Conservation (phyloP, 345 rosid genomes). For the Citrus unshiu region DNA sequence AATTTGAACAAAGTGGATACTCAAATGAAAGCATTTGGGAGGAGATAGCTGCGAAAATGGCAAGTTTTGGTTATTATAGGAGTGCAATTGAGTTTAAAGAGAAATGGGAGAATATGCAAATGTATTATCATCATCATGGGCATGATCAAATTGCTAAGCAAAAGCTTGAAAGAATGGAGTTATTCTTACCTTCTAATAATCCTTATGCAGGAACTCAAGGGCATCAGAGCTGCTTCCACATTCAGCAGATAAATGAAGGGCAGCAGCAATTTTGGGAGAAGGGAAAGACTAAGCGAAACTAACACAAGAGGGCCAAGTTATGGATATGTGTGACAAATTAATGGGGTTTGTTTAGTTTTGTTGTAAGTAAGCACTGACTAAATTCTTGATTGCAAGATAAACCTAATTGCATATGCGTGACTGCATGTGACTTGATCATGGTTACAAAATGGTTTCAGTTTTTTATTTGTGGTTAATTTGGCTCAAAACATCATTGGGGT, state of each 20-base stretch:
- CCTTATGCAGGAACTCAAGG: slow-evolving; percentile 15
- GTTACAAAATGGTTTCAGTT: background rate
- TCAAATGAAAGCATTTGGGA: slow-evolving; percentile 36
- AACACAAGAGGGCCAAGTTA: background rate
- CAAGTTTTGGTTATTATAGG: slow-evolving; percentile 32
- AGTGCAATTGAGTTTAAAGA: slow-evolving; percentile 32
- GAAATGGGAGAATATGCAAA: slow-evolving; percentile 44
- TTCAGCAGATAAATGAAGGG: slow-evolving; percentile 22
- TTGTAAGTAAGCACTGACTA: background rate
- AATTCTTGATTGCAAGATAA: slow-evolving; percentile 9
- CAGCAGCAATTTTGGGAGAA: slow-evolving; percentile 23
- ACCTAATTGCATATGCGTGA: slow-evolving; percentile 1
- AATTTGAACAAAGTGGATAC: slow-evolving; percentile 29
- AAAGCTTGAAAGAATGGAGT: slow-evolving; percentile 13
- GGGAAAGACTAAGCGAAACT: slow-evolving; percentile 13
- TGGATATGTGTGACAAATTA: background rate
- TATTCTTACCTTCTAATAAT: slow-evolving; percentile 7
- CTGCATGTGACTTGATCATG: background rate
- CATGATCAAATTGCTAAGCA: slow-evolving; percentile 6
- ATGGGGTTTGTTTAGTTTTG: slow-evolving; percentile 1
- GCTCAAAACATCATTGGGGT: background rate
- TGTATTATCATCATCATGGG: slow-evolving; percentile 19
- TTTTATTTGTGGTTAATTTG: background rate
- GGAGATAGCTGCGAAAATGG: slow-evolving; percentile 43
- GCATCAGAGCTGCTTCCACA: slow-evolving; percentile 16